phyloP scores from a whole-genome alignment of 2,329 filamentous ascomycete species.

The Trichophaea hybrida region DNA sequence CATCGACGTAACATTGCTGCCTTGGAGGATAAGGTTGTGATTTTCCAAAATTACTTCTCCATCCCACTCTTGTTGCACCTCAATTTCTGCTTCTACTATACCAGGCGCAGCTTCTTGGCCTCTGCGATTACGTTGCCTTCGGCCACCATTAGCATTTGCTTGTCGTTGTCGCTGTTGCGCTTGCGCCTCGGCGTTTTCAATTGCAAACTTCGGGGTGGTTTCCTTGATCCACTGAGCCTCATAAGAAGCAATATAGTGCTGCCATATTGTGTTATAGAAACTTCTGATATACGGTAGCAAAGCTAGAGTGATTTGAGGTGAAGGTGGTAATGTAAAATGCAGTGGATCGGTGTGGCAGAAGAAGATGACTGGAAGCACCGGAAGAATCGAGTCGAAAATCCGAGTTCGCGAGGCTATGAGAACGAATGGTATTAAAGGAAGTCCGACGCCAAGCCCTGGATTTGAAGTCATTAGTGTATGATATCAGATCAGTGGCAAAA shows the following conservation, averaged over 20 bases:
- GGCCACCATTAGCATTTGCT: neutral
- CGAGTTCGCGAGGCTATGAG: conserved; percentile 53
- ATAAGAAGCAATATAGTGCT: conserved; percentile 42
- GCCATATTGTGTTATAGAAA: conserved; percentile 49
- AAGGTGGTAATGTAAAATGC: conserved; percentile 47
- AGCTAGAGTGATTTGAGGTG: conserved; percentile 50
- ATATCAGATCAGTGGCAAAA: neutral
- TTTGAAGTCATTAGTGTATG: neutral
- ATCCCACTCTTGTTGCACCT: conserved; percentile 11
- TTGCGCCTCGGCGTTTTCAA: conserved; percentile 32
- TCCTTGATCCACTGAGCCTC: conserved; percentile 49
- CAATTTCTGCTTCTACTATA: conserved; percentile 1
- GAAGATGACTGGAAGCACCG: conserved; percentile 46
- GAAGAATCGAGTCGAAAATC: conserved; percentile 48
- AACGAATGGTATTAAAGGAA: conserved; percentile 53
- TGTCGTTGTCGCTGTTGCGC: neutral
- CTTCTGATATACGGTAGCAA: conserved; percentile 48
- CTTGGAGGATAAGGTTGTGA: conserved; percentile 27
- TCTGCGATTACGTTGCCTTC: conserved; percentile 9
- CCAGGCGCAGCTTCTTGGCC: conserved; percentile 2
- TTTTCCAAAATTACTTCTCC: conserved; percentile 25
- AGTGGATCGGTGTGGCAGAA: conserved; percentile 38
- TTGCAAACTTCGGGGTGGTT: conserved; percentile 29
- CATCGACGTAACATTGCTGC: conserved; percentile 42
- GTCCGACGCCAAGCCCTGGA: conserved; percentile 38